Base-by-base conservation (phyloP, 2,329 filamentous ascomycete genomes). In the Diplodia corticola region DNA sequence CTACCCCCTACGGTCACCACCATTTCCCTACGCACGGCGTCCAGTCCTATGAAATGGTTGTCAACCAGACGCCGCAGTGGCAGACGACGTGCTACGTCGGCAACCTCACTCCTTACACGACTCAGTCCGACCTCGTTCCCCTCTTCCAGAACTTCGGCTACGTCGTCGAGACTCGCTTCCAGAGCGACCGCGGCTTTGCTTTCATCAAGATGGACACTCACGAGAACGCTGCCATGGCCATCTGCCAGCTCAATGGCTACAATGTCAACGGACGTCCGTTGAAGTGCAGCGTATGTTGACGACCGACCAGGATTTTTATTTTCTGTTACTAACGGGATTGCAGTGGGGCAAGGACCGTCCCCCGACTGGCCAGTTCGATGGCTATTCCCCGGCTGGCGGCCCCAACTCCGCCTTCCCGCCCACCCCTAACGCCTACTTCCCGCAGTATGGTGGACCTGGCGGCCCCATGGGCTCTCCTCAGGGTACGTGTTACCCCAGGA, bases 131-230 rank as follows among this genome's bases (percentile, higher is more conserved):
- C 73, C 88, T 99, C 35, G 91, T 99, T n/a, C 95, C 95, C 5
- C 85, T 99, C 44, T 99, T 99, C 85, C 92, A 97, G 79, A 98
- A 98, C 83, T 99, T 98, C 76, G 95, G 95, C 66, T 98, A 92
- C 74, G 95, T 99, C 51, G 91, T 96, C 61, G 95, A 99, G 81
- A 97, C 94, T 60, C 91, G 95, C 68, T 96, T 99, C 86, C 95
- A 99, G 81, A 93, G 95, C 65, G 95, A 99, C 78, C 91, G 95
- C 71, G 95, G 95, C 15, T 99, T 99, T 77, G 93, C 95, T 7
- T 99, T 99, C 78, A 92, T 99, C 80, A 99, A 99, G 85, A 97
- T 99, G 93, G 95, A 99, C 78, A 91, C 89, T 6, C 95, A 99
- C 75, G 95, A 99, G 82, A 97, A 97, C 75, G 95, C 95, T 3